These are phyloP conservation scores for Handroanthus guayacan DNA, from an alignment of 257 asterid genomes.

Conservation along the genomic window DNA sequence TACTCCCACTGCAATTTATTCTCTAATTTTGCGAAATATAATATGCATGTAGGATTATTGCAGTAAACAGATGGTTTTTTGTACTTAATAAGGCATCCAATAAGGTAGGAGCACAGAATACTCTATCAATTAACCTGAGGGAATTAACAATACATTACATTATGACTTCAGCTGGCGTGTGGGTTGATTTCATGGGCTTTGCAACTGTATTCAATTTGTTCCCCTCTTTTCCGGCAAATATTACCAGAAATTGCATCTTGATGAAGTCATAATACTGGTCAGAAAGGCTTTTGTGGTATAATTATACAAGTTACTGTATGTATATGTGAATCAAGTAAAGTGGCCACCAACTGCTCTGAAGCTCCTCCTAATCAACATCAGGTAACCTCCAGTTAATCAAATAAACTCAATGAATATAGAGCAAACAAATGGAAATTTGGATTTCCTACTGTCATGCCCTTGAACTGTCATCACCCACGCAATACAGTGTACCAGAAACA, in stretches of 20 bases:
- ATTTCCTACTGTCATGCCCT: background rate
- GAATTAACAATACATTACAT: background rate
- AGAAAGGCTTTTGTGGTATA: background rate
- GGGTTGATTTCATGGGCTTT: background rate
- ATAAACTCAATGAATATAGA: background rate
- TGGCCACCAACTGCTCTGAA: background rate
- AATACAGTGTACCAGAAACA: background rate
- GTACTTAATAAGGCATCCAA: background rate
- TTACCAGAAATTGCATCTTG: background rate
- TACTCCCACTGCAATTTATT: background rate
- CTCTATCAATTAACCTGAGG: constrained; percentile 14
- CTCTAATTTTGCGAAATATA: background rate
- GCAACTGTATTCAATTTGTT: background rate
- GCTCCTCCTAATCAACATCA: background rate
- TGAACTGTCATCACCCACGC: background rate
- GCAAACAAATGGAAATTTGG: background rate
- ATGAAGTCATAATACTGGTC: background rate
- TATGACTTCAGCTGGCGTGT: background rate
- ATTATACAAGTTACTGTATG: background rate
- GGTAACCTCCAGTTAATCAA: constrained; percentile 1
- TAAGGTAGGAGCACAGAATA: background rate
- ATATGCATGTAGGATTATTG: background rate
- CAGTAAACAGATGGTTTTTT: background rate
- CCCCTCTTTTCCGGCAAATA: background rate
- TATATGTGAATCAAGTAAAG: background rate